phyloP scores from a whole-genome alignment of 2,329 filamentous ascomycete species.

The Helotiales sp. region DNA sequence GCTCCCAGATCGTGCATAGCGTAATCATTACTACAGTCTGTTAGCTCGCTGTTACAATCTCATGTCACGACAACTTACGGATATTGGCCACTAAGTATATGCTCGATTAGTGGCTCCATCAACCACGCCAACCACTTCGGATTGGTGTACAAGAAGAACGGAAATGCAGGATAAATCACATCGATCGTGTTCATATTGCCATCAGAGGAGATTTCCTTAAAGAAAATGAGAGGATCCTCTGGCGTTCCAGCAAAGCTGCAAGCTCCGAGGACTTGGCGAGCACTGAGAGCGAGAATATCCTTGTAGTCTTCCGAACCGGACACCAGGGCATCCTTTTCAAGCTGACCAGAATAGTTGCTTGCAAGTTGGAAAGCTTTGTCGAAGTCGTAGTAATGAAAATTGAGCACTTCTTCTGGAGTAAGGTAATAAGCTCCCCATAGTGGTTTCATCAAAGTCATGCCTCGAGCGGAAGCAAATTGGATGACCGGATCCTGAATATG shows the following conservation, averaged over 20 bases:
- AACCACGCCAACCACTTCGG: conserved; percentile 78
- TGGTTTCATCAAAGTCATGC: conserved; percentile 75
- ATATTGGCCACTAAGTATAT: conserved; percentile 80
- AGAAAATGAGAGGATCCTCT: conserved; percentile 71
- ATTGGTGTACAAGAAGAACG: conserved; percentile 85
- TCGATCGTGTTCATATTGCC: conserved; percentile 85
- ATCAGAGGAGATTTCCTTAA: conserved; percentile 85
- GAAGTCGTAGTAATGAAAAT: conserved; percentile 78
- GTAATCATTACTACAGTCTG: conserved; percentile 59
- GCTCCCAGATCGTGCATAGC: conserved; percentile 75
- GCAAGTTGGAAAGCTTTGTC: conserved; percentile 62
- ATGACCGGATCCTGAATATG: conserved; percentile 77
- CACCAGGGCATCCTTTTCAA: conserved; percentile 69
- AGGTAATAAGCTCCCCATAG: conserved; percentile 77
- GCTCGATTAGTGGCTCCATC: conserved; percentile 77
- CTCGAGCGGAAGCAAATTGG: conserved; percentile 75
- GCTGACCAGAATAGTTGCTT: conserved; percentile 70
- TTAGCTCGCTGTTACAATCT: background rate
- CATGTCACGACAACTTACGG: conserved; percentile 42
- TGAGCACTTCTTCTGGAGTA: conserved; percentile 61
- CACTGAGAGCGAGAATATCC: conserved; percentile 75
- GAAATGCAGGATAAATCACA: conserved; percentile 83
- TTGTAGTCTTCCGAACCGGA: conserved; percentile 75
- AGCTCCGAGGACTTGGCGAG: conserved; percentile 77
- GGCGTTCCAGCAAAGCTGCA: conserved; percentile 74